Base-by-base conservation (phyloP, 805 yeast genomes). In the Pachysolen tannophilus region DNA sequence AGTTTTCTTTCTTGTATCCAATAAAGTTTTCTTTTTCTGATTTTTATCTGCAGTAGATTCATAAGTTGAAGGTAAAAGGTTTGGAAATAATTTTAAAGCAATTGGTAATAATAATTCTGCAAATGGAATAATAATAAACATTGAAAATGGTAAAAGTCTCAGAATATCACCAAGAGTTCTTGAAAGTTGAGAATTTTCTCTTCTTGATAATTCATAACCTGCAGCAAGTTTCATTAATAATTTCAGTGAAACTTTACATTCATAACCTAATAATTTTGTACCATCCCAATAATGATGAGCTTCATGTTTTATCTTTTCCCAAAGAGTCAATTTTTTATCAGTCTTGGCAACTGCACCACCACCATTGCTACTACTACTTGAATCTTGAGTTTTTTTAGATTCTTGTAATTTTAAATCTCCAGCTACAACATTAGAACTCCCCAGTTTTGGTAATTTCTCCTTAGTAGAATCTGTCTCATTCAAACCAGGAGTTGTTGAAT, bases 271-370 rank as follows among this genome's bases (percentile, higher is more conserved):
- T 34, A 92, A 70, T 58, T 87, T 88, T 6, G 97, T 90, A 29
- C 98, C 97, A 46, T 78, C 82, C 85, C 95, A 86, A 58, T 87
- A 87, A 60, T 90, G 98, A 25, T 75, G 72, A 4, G 79, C 82
- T 60, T 84, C 97, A 50, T 84, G 92, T 56, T 87, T 88, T 37
- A 90, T 79, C 50, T 78, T 79, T 39, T 80, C 82, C 94, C 88
- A 80, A n/a, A 82, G 33, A 1, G 86, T 58, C 31, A 65, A 58
- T 50, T 82, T 82, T 33, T 61, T 55, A 6, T 44, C 47, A 19
- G 33, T 10, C n/a, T 28, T 34, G 16, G 42, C 33, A 3, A 15
- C 41, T 11, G 30, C 30, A 5, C n/a, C n/a, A n/a, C n/a, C n/a
- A n/a, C n/a, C n/a, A n/a, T n/a, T n/a, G n/a, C n/a, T n/a, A n/a